Evolutionary conservation across 345 rosid genomes (phyloP).

Genomic region (Ceriops tagal): DNA sequence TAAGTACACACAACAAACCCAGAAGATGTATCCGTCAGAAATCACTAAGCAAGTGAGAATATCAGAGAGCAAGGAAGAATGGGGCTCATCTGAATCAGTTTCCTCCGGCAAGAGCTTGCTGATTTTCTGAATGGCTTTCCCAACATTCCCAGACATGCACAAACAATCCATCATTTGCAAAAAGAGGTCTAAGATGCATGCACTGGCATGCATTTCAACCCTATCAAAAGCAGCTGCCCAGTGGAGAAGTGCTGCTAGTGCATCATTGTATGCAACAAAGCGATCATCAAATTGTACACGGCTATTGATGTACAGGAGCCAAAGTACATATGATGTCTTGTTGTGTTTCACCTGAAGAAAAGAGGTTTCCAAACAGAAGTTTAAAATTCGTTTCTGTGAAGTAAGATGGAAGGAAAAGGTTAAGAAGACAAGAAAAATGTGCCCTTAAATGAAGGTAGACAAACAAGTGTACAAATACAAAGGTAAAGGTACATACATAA

Average conservation of each 20-base stretch:
- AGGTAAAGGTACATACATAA: background rate
- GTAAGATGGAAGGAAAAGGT: background rate
- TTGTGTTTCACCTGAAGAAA: conserved; percentile 62
- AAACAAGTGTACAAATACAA: background rate
- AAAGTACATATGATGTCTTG: conserved; percentile 67
- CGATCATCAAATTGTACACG: conserved; percentile 63
- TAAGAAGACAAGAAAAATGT: background rate
- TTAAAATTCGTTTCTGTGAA: conserved; percentile 11
- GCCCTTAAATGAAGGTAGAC: background rate
- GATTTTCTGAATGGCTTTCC: conserved; percentile 58
- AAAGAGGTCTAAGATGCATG: conserved; percentile 79
- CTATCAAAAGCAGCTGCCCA: conserved; percentile 38
- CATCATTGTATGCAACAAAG: conserved; percentile 62
- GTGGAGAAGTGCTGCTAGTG: conserved; percentile 58
- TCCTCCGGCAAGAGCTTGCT: conserved; percentile 37
- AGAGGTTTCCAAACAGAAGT: conserved; percentile 40
- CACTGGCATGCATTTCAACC: conserved; percentile 49
- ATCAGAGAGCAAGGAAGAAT: conserved; percentile 60
- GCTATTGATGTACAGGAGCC: conserved; percentile 92
- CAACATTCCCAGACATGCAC: conserved; percentile 68
- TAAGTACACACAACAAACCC: conserved; percentile 98
- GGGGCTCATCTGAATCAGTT: conserved; percentile 55
- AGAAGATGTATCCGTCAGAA: conserved; percentile 93
- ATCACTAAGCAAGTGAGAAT: conserved; percentile 75
- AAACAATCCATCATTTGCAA: conserved; percentile 85